These are phyloP conservation scores for Claviceps humidiphila DNA, from an alignment of 2,329 filamentous ascomycete genomes.

Conservation along the genomic window DNA sequence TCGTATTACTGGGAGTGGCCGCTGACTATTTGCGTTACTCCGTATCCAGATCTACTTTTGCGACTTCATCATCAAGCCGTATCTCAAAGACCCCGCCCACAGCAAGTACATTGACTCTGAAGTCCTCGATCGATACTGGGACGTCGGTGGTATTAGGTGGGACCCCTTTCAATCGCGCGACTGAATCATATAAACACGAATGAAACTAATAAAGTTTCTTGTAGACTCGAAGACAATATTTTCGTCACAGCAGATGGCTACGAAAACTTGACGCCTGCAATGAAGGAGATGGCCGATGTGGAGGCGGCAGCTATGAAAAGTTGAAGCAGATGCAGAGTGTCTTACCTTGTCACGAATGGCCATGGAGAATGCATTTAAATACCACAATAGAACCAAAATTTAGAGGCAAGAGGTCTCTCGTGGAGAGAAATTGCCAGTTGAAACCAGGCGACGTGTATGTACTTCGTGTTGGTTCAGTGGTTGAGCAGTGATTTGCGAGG, in stretches of 20 bases:
- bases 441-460: too few relatives aligned
- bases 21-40: slow-evolving; percentile 4
- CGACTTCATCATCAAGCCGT: slow-evolving; percentile 74
- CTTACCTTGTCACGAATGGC: not conserved
- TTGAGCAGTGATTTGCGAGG: too few relatives aligned
- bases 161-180: slow-evolving; percentile 11
- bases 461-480: too few relatives aligned
- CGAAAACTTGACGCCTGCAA: slow-evolving; percentile 59
- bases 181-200: not conserved
- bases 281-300: slow-evolving; percentile 53
- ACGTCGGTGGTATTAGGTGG: slow-evolving; percentile 60
- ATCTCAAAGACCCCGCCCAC: slow-evolving; percentile 57
- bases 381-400: too few relatives aligned
- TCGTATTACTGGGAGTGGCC: not conserved
- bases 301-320: slow-evolving; percentile 23
- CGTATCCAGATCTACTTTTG: slow-evolving; percentile 69
- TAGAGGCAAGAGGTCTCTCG: too few relatives aligned
- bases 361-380: not conserved
- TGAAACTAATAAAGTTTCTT: not conserved
- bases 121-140: slow-evolving; percentile 69
- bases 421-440: too few relatives aligned
- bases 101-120: slow-evolving; percentile 62
- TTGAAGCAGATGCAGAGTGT: not conserved
- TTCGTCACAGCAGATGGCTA: slow-evolving; percentile 55
- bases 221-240: slow-evolving; percentile 55